Percentiles rank a stretch among this genome's conserved stretches.
phyloP scores from a whole-genome alignment of 176 grass and related monocot species.

The Oryza nivara region DNA sequence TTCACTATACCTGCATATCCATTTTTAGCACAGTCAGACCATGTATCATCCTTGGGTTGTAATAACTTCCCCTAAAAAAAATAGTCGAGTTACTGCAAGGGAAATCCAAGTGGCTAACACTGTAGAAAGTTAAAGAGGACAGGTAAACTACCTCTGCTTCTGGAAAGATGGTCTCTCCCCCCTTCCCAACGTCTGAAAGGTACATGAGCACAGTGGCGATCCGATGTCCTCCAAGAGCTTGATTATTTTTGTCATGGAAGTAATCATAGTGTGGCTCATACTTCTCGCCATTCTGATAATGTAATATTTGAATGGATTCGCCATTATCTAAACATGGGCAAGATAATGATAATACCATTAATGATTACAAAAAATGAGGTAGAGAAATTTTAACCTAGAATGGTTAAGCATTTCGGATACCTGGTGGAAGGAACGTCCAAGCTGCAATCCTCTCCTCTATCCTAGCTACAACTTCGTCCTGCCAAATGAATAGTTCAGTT shows the following conservation, averaged over 20 bases:
- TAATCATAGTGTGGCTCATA: constrained; percentile 90
- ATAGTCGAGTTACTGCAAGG: constrained; percentile 34
- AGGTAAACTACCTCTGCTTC: constrained; percentile 69
- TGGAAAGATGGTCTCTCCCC: constrained; percentile 89
- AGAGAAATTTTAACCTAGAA: constrained; percentile 3
- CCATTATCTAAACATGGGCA: constrained; percentile 64
- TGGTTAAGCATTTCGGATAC: constrained; percentile 37
- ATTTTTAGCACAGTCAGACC: constrained; percentile 87
- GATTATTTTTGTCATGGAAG: constrained; percentile 88
- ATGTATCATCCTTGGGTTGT: constrained; percentile 74
- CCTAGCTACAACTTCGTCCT: constrained; percentile 76
- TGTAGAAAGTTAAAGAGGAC: constrained; percentile 3
- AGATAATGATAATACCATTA: constrained; percentile 21
- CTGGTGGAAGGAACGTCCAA: constrained; percentile 90
- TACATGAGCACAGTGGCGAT: constrained; percentile 91
- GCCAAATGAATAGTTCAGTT: constrained; percentile 38
- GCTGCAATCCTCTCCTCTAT: constrained; percentile 82
- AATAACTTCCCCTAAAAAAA: constrained; percentile 62
- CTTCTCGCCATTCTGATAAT: constrained; percentile 86
- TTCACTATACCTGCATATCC: constrained; percentile 76
- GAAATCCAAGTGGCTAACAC: background rate
- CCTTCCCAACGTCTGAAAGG: constrained; percentile 78
- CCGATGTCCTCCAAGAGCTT: constrained; percentile 82
- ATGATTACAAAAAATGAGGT: constrained; percentile 1
- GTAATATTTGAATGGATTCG: constrained; percentile 83